A percentile compares a stretch with the other conserved stretches of the same genome.
phyloP scores from a whole-genome alignment of 345 rosid species.

The Salix purpurea region DNA sequence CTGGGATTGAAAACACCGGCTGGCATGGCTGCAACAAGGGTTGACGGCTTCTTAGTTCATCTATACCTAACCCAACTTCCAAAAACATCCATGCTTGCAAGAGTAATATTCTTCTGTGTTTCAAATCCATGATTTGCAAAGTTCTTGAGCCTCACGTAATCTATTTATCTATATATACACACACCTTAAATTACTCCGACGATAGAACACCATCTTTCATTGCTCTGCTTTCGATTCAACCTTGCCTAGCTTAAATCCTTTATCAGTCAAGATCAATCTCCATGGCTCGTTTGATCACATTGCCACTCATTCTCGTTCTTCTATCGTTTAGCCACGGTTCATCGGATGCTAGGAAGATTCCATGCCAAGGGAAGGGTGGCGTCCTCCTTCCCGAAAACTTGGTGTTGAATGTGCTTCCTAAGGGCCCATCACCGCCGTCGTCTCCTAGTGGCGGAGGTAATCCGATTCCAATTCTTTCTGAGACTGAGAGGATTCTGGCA shows the following conservation, averaged over 20 bases:
- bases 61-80: no score
- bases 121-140: no score
- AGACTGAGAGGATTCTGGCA: neutral
- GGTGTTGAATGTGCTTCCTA: neutral
- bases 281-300: neutral
- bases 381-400: neutral
- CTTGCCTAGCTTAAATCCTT: neutral
- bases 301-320: neutral
- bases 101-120: no score
- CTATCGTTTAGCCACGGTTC: neutral
- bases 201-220: no score
- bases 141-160: neutral
- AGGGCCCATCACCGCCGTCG: neutral
- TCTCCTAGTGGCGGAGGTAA: neutral
- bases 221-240: neutral
- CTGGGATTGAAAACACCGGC: no score
- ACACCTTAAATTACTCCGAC: no score
- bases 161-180: neutral
- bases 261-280: neutral
- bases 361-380: neutral
- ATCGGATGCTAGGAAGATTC: slow-evolving; percentile 1
- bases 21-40: no score
- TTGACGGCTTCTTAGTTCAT: no score
- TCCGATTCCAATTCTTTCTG: neutral
- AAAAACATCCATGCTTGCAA: no score